Conservation (phyloP, 352 stramenopile genomes). For the Globisporangium echinulatum region DNA sequence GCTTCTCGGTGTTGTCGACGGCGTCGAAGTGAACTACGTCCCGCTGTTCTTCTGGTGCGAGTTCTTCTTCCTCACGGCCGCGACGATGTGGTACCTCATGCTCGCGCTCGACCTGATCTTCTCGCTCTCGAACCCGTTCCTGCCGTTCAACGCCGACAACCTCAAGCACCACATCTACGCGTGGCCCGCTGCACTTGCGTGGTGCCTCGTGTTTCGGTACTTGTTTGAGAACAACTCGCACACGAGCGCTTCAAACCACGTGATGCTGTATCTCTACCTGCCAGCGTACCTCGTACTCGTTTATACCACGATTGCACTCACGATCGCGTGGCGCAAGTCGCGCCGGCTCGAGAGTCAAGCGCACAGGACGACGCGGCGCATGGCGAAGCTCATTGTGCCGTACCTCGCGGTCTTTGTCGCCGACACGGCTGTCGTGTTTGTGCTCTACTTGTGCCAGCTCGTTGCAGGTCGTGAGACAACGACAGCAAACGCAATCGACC, state of each 20-base stretch:
- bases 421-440: slow-evolving; percentile 40
- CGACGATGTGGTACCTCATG: slow-evolving; percentile 85
- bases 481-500: slow-evolving; percentile 56
- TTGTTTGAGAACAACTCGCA: slow-evolving; percentile 28
- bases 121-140: slow-evolving; percentile 82
- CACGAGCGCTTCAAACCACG: slow-evolving; percentile 22
- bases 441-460: slow-evolving; percentile 49
- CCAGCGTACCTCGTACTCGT: slow-evolving; percentile 60
- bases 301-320: slow-evolving; percentile 54
- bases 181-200: slow-evolving; percentile 65
- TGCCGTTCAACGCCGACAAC: slow-evolving; percentile 83
- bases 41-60: slow-evolving; percentile 79
- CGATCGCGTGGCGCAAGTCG: slow-evolving; percentile 63
- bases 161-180: slow-evolving; percentile 78
- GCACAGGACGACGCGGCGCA: slow-evolving; percentile 66
- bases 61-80: slow-evolving; percentile 76
- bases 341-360: slow-evolving; percentile 68
- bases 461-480: slow-evolving; percentile 21
- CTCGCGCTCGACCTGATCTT: slow-evolving; percentile 81
- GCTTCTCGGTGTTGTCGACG: slow-evolving; percentile 19
- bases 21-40: slow-evolving; percentile 36
- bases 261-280: slow-evolving; percentile 66
- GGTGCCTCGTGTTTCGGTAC: slow-evolving; percentile 66
- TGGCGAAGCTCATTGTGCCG: slow-evolving; percentile 81
- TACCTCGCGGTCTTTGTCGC: slow-evolving; percentile 63